These are phyloP conservation scores for Auriscalpium microsporum DNA, from an alignment of 768 basidiomycete species.

Conservation along the genomic window DNA sequence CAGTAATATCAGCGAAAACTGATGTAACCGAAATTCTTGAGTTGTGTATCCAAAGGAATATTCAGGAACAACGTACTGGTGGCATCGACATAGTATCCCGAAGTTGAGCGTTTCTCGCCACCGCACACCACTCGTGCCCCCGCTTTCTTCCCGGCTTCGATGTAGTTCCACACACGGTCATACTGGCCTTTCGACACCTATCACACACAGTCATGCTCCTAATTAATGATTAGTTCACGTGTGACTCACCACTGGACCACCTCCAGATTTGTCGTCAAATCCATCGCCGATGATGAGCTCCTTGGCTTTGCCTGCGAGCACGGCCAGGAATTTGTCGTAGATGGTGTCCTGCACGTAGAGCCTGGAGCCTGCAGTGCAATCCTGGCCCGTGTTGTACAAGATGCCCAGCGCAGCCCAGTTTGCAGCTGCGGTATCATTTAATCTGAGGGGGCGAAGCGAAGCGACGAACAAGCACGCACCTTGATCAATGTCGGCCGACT, in stretches of 20 bases:
- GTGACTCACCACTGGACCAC: constrained; percentile 71
- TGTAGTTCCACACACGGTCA: constrained; percentile 81
- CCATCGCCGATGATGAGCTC: constrained; percentile 72
- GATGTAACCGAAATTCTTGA: not conserved
- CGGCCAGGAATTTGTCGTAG: constrained; percentile 73
- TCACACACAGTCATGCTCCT: not conserved
- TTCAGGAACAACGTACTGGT: constrained; percentile 49
- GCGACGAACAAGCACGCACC: constrained; percentile 30
- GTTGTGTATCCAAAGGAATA: not conserved
- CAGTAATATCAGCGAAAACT: constrained; percentile 78
- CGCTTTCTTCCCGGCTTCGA: constrained; percentile 74
- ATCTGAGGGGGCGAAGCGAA: not conserved
- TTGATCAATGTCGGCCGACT: constrained; percentile 86
- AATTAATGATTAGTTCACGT: not conserved
- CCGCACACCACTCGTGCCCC: constrained; percentile 76
- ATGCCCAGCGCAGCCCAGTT: constrained; percentile 83
- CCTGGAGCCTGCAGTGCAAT: constrained; percentile 88
- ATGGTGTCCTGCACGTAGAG: constrained; percentile 82
- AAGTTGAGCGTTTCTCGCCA: constrained; percentile 65
- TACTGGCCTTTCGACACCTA: constrained; percentile 81
- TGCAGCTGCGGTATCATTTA: constrained; percentile 42
- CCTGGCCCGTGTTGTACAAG: constrained; percentile 85
- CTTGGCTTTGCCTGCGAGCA: constrained; percentile 60
- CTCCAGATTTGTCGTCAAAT: constrained; percentile 63
- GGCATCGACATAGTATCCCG: constrained; percentile 86